Evolutionary conservation across 2,329 filamentous ascomycete genomes (phyloP), one percentile per base, ranked within the genome.

Genomic region (Paraphoma sp.): DNA sequence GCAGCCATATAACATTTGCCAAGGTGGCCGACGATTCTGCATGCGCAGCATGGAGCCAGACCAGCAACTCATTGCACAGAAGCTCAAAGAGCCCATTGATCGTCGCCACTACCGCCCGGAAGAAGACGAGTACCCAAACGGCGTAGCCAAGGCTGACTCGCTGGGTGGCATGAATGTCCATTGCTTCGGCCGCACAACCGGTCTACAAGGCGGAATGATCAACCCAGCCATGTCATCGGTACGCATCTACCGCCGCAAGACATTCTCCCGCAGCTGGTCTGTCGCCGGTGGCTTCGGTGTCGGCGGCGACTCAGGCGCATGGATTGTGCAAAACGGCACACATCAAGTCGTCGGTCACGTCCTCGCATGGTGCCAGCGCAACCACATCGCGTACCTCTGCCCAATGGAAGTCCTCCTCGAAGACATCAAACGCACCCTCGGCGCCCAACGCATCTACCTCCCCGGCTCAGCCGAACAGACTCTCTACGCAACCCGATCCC

Each of bases 341-440:
- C 92, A 92, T 1, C 86, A 88, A 38, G 87, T 97, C 3, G 95
- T 92, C 65, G 94, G 94, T 0, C 94, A 97, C 68, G 91, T 98
- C 0, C 83, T 98, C 11, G 94, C 94, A 0, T 96, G 90, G 88
- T 94, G 90, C 65, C 86, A 88, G 60, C 87, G 88, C 59, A 94
- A 91, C 70, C 87, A 87, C 42, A 88, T 92, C 5, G 93, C 93
- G 0, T 98, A 97, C 74, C 95, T 98, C 59, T 95, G 92, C 59
- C 94, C 94, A 0, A 98, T 98, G 94, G 91, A 97, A 54, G 84
- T 97, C 2, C 79, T 97, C 11, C 82, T 98, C 10, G 86, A 89
- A 29, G 94, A 98, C 70, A 96, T 98, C 54, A 89, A 88, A 29
- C 86, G 90, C 59, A 93, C 89, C 0, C 80, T 97, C 0, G 86